Percentiles rank a stretch among this genome's conserved stretches.
These are phyloP conservation scores for Cudoniella acicularis DNA, from an alignment of 495 filamentous ascomycete species.

Conservation along the genomic window DNA sequence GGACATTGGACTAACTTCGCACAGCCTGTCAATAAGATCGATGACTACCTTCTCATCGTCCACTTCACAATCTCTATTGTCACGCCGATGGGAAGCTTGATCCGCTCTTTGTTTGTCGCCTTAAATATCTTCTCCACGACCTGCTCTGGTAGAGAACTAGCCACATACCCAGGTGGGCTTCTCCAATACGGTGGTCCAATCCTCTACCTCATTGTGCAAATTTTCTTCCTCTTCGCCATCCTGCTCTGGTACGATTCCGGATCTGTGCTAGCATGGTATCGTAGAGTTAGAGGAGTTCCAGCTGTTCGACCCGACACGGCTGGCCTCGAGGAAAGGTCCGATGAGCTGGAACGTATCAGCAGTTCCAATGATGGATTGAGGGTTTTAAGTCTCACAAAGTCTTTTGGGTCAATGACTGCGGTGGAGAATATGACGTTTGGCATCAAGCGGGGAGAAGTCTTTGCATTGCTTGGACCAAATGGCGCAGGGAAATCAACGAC, in stretches of 20 bases:
- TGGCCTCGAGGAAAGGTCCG: slow-evolving; percentile 37
- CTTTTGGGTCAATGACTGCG: slow-evolving; percentile 65
- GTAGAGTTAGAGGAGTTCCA: slow-evolving; percentile 32
- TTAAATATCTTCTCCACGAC: slow-evolving; percentile 74
- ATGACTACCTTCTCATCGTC: slow-evolving; percentile 53
- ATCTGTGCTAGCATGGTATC: slow-evolving; percentile 45
- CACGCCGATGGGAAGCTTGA: slow-evolving; percentile 64
- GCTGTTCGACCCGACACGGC: slow-evolving; percentile 27
- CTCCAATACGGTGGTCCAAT: slow-evolving; percentile 76
- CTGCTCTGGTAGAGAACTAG: slow-evolving; percentile 59
- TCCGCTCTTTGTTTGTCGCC: slow-evolving; percentile 65
- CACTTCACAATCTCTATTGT: slow-evolving; percentile 67
- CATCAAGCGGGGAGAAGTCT: slow-evolving; percentile 71
- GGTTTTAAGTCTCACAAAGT: slow-evolving; percentile 71
- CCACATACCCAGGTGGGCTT: slow-evolving; percentile 66
- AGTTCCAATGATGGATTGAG: slow-evolving; percentile 53
- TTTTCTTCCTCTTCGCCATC: slow-evolving; percentile 58
- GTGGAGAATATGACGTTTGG: slow-evolving; percentile 82
- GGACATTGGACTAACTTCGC: background rate
- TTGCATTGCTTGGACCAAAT: slow-evolving; percentile 77
- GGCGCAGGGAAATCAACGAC: slow-evolving; percentile 86
- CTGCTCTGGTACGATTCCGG: slow-evolving; percentile 67
- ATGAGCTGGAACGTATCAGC: slow-evolving; percentile 37
- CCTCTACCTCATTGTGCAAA: slow-evolving; percentile 68
- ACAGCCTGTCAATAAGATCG: slow-evolving; percentile 51